Percentiles rank a stretch among this genome's conserved stretches.
phyloP scores from a whole-genome alignment of 1,284 basidiomycete species.

The Sporisorium scitamineum region DNA sequence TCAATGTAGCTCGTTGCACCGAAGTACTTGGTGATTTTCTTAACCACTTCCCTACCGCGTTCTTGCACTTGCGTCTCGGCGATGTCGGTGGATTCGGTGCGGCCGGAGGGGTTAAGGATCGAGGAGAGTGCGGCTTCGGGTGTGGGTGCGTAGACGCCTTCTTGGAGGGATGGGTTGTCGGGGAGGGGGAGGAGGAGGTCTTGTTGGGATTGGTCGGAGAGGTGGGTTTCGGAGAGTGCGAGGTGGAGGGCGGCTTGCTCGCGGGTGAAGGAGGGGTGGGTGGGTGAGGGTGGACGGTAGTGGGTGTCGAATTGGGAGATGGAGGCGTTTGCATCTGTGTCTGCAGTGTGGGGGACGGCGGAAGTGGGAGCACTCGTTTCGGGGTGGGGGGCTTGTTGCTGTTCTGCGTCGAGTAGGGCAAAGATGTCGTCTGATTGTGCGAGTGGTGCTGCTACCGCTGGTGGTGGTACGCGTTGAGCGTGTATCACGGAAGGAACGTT shows the following conservation, averaged over 20 bases:
- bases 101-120: constrained; percentile 11
- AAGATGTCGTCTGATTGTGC: constrained; percentile 34
- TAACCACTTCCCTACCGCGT: constrained; percentile 11
- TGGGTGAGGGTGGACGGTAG: constrained; percentile 37
- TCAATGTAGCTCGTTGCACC: constrained; percentile 21
- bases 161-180: constrained; percentile 18
- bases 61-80: constrained; percentile 8
- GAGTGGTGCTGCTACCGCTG: constrained; percentile 12
- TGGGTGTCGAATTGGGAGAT: constrained; percentile 11
- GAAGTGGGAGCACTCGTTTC: neutral
- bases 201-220: constrained; percentile 18
- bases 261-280: constrained; percentile 24
- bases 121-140: constrained; percentile 20
- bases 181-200: constrained; percentile 31
- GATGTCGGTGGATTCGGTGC: constrained; percentile 7
- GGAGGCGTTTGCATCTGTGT: neutral
- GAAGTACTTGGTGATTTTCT: constrained; percentile 34
- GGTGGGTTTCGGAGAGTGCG: constrained; percentile 26
- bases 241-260: constrained; percentile 42
- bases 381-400: neutral
- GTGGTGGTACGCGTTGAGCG: neutral
- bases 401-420: constrained; percentile 32
- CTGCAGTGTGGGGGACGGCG: neutral
- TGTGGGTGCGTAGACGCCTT: constrained; percentile 46
- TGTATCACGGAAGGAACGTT: neutral